These are phyloP conservation scores for Dovyalis caffra DNA, from an alignment of 345 rosid genomes.

Conservation along the genomic window DNA sequence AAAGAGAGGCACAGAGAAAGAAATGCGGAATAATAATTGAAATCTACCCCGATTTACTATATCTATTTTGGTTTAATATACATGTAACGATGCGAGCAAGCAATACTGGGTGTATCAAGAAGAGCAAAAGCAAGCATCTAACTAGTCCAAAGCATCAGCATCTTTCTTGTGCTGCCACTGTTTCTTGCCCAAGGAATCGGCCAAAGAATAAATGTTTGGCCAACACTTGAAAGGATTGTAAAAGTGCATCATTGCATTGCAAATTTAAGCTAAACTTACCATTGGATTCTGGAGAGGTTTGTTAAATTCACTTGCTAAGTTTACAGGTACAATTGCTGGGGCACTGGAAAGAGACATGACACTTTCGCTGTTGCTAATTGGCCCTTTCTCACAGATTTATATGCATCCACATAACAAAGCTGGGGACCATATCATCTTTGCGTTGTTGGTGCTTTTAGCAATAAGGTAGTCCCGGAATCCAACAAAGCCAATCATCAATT, in stretches of 20 bases:
- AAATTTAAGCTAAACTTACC: background rate
- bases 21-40: background rate
- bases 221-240: background rate
- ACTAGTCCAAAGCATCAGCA: background rate
- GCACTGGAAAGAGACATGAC: background rate
- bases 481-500: conserved; percentile 19
- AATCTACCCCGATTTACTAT: background rate
- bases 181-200: conserved; percentile 2
- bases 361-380: background rate
- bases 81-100: background rate
- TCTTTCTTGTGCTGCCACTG: background rate
- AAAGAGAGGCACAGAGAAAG: background rate
- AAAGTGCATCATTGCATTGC: background rate
- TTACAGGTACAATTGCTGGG: background rate
- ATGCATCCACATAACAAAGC: conserved; percentile 14
- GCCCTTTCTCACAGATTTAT: conserved; percentile 11
- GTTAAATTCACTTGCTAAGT: too few species aligned
- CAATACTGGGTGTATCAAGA: background rate
- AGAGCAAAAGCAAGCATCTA: background rate
- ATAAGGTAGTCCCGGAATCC: conserved; percentile 18
- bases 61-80: conserved; percentile 15
- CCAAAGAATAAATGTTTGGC: conserved; percentile 15
- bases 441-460: conserved; percentile 1
- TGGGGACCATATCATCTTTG: conserved; percentile 23
- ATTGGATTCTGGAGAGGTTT: background rate